Evolutionary conservation across 2,329 filamentous ascomycete species (phyloP).

Genomic region (Alternaria brassicicola): DNA sequence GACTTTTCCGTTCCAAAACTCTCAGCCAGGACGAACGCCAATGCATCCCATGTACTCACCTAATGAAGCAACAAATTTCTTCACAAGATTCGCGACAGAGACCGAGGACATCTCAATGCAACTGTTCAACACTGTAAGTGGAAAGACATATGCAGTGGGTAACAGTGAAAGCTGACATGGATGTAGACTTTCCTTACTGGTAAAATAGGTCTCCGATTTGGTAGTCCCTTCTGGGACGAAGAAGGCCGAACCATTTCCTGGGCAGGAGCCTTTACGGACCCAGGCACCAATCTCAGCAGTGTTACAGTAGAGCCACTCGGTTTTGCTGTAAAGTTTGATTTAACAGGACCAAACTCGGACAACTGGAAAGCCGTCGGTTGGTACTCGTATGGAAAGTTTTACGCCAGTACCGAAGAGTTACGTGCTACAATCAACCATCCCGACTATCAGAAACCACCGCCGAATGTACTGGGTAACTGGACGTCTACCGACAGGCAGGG

Average conservation of each 20-base stretch:
- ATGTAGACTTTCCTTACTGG: constrained; percentile 24
- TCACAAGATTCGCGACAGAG: constrained; percentile 15
- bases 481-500: constrained; percentile 53
- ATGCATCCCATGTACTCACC: constrained; percentile 14
- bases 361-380: constrained; percentile 60
- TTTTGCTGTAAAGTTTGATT: constrained; percentile 52
- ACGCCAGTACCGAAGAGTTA: constrained; percentile 58
- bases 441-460: constrained; percentile 54
- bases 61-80: constrained; percentile 14
- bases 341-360: constrained; percentile 58
- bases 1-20: constrained; percentile 29
- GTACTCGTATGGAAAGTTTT: constrained; percentile 63
- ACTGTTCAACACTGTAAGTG: constrained; percentile 33
- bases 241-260: constrained; percentile 55
- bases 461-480: constrained; percentile 59
- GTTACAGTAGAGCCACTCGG: constrained; percentile 55
- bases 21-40: constrained; percentile 19
- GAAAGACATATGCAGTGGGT: not conserved
- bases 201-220: constrained; percentile 28
- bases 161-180: not conserved
- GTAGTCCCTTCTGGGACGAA: constrained; percentile 33
- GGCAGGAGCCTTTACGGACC: constrained; percentile 54
- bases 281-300: constrained; percentile 50
- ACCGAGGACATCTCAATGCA: constrained; percentile 28
- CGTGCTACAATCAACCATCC: constrained; percentile 52